phyloP scores from a whole-genome alignment of 495 filamentous ascomycete genomes.

The Penicillium parvum region DNA sequence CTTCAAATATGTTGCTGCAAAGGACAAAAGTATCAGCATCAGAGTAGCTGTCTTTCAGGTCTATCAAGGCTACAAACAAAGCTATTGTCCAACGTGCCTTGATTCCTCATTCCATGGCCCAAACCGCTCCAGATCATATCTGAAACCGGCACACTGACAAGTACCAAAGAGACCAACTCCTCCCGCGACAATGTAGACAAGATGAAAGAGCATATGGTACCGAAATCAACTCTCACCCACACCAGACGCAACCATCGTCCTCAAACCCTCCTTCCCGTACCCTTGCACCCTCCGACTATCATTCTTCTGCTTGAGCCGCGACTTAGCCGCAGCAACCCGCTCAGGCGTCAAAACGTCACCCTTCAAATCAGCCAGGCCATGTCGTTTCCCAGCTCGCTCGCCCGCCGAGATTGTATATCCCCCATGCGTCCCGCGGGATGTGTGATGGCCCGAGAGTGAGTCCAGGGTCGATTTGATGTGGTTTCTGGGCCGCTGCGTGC shows the following conservation, averaged over 20 bases:
- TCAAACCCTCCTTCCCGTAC: constrained; percentile 30
- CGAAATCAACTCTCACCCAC: not conserved
- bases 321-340: constrained; percentile 57
- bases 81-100: too few relatives aligned
- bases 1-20: too few relatives aligned
- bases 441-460: constrained; percentile 13
- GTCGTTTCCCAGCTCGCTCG: constrained; percentile 37
- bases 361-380: constrained; percentile 28
- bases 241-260: not conserved
- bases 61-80: too few relatives aligned
- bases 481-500: constrained; percentile 24
- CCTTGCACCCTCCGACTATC: constrained; percentile 31
- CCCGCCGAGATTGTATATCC: constrained; percentile 23
- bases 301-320: constrained; percentile 53
- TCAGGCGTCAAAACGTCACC: constrained; percentile 52
- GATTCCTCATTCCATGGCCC: too few relatives aligned
- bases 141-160: too few relatives aligned
- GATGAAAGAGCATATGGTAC: too few relatives aligned
- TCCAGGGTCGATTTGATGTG: constrained; percentile 31
- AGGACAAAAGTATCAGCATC: too few relatives aligned
- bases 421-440: constrained; percentile 11
- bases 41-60: too few relatives aligned
- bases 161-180: too few relatives aligned
- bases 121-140: too few relatives aligned
- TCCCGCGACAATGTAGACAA: too few relatives aligned